These are phyloP conservation scores for Trebouxia sp. DNA, from an alignment of 139 green algal genomes.

Conservation along the genomic window DNA sequence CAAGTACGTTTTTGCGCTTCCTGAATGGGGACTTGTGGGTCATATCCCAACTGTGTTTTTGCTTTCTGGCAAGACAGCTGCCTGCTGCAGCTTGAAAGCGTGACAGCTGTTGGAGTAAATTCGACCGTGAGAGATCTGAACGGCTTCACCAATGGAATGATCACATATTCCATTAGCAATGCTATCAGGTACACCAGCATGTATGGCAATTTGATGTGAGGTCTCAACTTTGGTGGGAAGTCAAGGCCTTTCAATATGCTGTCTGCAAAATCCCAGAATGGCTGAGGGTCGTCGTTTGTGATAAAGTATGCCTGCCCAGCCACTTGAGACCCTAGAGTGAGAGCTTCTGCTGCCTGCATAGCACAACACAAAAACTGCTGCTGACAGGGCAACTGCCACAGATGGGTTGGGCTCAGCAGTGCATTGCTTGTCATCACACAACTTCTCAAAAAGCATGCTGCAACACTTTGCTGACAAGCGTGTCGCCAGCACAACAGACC, in stretches of 20 bases:
- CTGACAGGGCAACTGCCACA: no score
- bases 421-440: not conserved
- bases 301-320: conserved; percentile 86
- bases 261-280: conserved; percentile 88
- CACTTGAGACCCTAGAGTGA: conserved; percentile 38
- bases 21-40: conserved; percentile 52
- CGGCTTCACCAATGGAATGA: conserved; percentile 58
- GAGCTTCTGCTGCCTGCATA: conserved; percentile 56
- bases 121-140: conserved; percentile 38
- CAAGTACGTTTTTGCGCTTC: conserved; percentile 40
- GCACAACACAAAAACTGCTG: no score
- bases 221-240: conserved; percentile 54
- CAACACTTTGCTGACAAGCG: no score
- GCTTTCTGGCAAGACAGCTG: conserved; percentile 58
- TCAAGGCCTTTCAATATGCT: conserved; percentile 82
- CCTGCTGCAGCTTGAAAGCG: conserved; percentile 58
- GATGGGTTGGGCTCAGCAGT: not conserved
- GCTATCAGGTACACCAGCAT: conserved; percentile 76
- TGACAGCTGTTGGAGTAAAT: conserved; percentile 70
- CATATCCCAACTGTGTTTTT: conserved; percentile 62
- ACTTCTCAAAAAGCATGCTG: no score
- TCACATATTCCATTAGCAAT: conserved; percentile 71
- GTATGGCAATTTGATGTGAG: conserved; percentile 67
- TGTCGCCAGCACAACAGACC: no score
- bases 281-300: conserved; percentile 80